Conservation (phyloP, 1,284 basidiomycete species). For the Pseudozyma tsukubaensis region DNA sequence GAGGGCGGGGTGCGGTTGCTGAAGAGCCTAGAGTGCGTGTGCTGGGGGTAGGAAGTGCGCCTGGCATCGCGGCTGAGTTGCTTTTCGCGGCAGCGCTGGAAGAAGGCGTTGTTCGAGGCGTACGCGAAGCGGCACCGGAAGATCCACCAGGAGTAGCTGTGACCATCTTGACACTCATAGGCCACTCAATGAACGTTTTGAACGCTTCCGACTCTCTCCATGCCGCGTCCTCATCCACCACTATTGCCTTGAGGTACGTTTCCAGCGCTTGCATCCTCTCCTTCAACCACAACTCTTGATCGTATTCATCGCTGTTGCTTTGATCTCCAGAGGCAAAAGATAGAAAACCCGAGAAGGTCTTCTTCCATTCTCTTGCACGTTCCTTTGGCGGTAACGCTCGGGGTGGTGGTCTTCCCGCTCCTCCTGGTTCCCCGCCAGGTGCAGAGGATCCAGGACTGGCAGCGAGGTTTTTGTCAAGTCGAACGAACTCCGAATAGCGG, state of each 20-base stretch:
- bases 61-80: slow-evolving; percentile 22
- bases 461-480: slow-evolving; percentile 83
- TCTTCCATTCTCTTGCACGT: slow-evolving; percentile 71
- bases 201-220: slow-evolving; percentile 87
- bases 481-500: slow-evolving; percentile 91
- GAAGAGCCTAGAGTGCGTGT: slow-evolving; percentile 20
- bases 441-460: slow-evolving; percentile 73
- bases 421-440: slow-evolving; percentile 28
- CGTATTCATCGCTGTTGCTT: slow-evolving; percentile 6
- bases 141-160: slow-evolving; percentile 5
- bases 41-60: slow-evolving; percentile 11
- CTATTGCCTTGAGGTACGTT: slow-evolving; percentile 84
- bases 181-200: slow-evolving; percentile 85
- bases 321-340: slow-evolving; percentile 29
- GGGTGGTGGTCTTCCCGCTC: slow-evolving; percentile 74
- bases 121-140: slow-evolving; percentile 1
- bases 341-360: slow-evolving; percentile 54
- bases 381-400: slow-evolving; percentile 83
- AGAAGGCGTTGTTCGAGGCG: slow-evolving; percentile 3
- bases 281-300: slow-evolving; percentile 74
- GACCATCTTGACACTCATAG: slow-evolving; percentile 68
- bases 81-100: background rate
- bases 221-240: slow-evolving; percentile 80
- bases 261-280: slow-evolving; percentile 82
- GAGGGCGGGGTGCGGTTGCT: slow-evolving; percentile 37